phyloP scores from a whole-genome alignment of 805 yeast genomes.

The Wickerhamomyces kurtzmanii region DNA sequence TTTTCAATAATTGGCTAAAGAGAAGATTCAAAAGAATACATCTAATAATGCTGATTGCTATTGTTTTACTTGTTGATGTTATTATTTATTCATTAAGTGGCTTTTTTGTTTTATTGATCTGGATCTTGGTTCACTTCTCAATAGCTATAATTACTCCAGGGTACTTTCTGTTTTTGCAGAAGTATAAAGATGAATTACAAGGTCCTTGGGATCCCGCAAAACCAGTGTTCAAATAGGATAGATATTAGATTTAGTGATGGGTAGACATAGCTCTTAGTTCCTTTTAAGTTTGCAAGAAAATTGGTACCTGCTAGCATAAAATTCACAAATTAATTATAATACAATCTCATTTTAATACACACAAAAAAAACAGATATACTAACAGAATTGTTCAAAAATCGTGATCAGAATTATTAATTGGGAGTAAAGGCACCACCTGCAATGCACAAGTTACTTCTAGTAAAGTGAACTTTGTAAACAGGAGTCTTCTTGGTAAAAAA shows the following conservation, averaged over 20 bases:
- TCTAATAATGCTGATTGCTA: slow-evolving; percentile 3
- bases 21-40: slow-evolving; percentile 15
- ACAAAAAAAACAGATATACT: too few species aligned
- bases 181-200: slow-evolving; percentile 75
- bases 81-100: slow-evolving; percentile 30
- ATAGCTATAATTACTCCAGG: slow-evolving; percentile 54
- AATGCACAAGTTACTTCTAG: slow-evolving; percentile 80
- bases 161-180: slow-evolving; percentile 62
- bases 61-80: slow-evolving; percentile 17
- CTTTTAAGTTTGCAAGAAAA: too few species aligned
- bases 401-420: too few species aligned
- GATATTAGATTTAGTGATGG: too few species aligned
- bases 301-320: too few species aligned
- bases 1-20: slow-evolving; percentile 53
- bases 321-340: too few species aligned
- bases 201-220: slow-evolving; percentile 93
- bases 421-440: slow-evolving; percentile 91
- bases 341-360: too few species aligned
- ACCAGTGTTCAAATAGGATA: slow-evolving; percentile 38
- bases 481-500: slow-evolving; percentile 92
- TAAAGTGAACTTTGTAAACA: slow-evolving; percentile 86
- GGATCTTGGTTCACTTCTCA: slow-evolving; percentile 38
- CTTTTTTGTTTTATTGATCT: slow-evolving; percentile 27
- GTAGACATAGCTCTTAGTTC: too few species aligned
- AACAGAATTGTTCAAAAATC: too few species aligned